Base-by-base conservation (phyloP, 1,284 basidiomycete genomes). In the Rhodotorula sp. region DNA sequence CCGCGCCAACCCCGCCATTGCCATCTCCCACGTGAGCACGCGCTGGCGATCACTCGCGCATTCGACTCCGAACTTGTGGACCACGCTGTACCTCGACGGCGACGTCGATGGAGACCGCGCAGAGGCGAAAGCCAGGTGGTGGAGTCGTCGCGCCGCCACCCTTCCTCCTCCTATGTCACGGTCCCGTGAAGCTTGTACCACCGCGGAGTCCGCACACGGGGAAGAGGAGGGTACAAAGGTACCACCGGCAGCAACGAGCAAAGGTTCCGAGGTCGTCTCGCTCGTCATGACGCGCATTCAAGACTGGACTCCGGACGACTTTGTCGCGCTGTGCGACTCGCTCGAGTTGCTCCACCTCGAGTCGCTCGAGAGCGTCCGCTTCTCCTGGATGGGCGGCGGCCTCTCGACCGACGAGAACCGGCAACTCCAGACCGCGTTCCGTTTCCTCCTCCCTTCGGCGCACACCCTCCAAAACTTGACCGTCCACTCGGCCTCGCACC, bases 351-450 rank as follows among this genome's bases (percentile, higher is more conserved):
- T 67, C 26, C n/a, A 55, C 15, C 62, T 37, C 12, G 30, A 61
- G 22, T 45, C 29, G 3, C 56, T 67, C 17, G 8, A n/a, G 3
- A 10, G 15, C 18, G 54, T 30, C 26, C 59, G 45, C 46, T 15
- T 61, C 55, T 67, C 66, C 14, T 67, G 58, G 54, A n/a, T 53
- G n/a, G 66, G 61, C 22, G 58, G 60, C 26, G 58, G 44, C 37
- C 26, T 58, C n/a, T 17, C 62, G 3, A 29, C 48, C 8, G 46
- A 51, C 51, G 61, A 60, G 20, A 30, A 64, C 26, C 51, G 60
- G 6, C 69, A 64, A 18, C 37, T 71, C 4, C 51, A 57, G 26
- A 53, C 64, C 17, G 26, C 58, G 46, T 54, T 71, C 59, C 44
- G 26, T 18, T 54, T 67, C 46, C 66, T 71, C 48, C n/a, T 55